Conservation (phyloP, 2,329 filamentous ascomycete species). For the Talaromyces sp. region DNA sequence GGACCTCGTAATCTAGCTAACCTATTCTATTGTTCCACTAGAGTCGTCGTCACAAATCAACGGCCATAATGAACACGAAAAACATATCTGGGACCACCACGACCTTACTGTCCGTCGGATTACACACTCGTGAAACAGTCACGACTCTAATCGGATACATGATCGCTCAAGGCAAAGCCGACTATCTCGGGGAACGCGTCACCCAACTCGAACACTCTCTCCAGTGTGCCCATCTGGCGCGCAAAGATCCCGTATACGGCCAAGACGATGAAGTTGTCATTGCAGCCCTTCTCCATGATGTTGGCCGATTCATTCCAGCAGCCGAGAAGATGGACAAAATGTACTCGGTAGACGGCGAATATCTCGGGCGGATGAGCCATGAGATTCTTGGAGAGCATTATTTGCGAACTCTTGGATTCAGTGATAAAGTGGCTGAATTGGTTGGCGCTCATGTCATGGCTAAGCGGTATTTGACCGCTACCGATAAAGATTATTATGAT, state of each 20-base stretch:
- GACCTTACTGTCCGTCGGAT: constrained; percentile 19
- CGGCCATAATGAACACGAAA: constrained; percentile 10
- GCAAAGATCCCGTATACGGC: constrained; percentile 23
- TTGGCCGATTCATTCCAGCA: constrained; percentile 34
- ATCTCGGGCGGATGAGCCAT: constrained; percentile 30
- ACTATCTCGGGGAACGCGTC: constrained; percentile 33
- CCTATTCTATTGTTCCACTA: background rate
- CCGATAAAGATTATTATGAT: constrained; percentile 30
- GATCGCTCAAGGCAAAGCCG: constrained; percentile 29
- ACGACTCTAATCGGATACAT: constrained; percentile 29
- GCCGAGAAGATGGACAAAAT: constrained; percentile 29
- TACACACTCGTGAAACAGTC: constrained; percentile 25
- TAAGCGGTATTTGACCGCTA: constrained; percentile 31
- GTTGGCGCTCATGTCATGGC: constrained; percentile 36
- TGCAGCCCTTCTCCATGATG: constrained; percentile 32
- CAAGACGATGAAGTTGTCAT: constrained; percentile 31
- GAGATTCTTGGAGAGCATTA: constrained; percentile 33
- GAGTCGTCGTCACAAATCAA: background rate
- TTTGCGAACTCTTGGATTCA: constrained; percentile 31
- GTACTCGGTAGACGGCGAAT: constrained; percentile 28
- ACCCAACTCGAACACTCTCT: constrained; percentile 34
- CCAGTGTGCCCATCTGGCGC: constrained; percentile 30
- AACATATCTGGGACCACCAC: constrained; percentile 16
- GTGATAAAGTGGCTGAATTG: constrained; percentile 30
- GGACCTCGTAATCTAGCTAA: background rate